These are phyloP conservation scores for Camellia granthamiana DNA, from an alignment of 148 eudicot genomes.

Conservation along the genomic window DNA sequence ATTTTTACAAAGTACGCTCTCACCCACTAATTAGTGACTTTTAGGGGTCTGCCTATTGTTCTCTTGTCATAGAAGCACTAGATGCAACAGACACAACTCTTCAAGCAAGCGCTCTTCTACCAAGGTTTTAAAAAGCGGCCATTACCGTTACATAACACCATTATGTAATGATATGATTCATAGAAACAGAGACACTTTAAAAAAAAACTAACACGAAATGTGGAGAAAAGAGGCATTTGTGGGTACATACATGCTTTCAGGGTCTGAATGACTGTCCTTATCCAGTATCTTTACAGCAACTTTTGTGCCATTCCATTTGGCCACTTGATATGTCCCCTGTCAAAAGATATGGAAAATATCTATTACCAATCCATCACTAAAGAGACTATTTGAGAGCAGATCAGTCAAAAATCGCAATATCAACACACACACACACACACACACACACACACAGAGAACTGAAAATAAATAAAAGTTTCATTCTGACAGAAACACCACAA, in stretches of 20 bases:
- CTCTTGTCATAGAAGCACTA: not conserved
- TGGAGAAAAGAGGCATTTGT: not conserved
- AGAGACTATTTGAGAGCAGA: not conserved
- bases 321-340: conserved; percentile 93
- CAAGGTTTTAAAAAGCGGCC: no score
- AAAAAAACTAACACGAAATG: not conserved
- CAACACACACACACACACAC: no score
- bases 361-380: not conserved
- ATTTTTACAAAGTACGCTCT: no score
- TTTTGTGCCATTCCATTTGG: conserved; percentile 99
- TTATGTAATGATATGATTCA: no score
- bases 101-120: not conserved
- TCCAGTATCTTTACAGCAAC: conserved; percentile 98
- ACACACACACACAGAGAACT: no score
- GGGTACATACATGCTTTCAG: conserved; percentile 73
- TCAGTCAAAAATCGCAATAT: not conserved
- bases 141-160: no score
- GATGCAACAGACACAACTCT: not conserved
- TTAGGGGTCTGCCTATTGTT: no score
- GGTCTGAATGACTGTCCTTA: conserved; percentile 87
- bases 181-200: not conserved
- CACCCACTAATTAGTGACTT: no score
- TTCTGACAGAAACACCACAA: not conserved
- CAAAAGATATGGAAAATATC: conserved; percentile 14
- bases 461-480: not conserved